Conservation (phyloP, 176 grass and related monocot genomes). For the Eleusine indica region DNA sequence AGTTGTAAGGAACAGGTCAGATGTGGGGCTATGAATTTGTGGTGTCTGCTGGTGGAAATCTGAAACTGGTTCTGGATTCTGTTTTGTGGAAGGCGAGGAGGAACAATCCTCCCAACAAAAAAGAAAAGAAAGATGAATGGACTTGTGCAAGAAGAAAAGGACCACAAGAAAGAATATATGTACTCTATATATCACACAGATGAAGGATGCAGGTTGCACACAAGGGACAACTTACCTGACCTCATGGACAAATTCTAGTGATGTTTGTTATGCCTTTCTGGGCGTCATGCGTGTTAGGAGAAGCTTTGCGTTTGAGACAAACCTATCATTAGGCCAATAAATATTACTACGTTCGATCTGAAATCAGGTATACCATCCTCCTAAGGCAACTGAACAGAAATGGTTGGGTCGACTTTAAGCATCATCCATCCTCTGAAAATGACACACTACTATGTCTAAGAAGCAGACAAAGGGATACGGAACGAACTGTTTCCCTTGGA, state of each 20-base stretch:
- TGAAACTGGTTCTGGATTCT: background rate
- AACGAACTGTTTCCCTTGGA: background rate
- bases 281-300: background rate
- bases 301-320: background rate
- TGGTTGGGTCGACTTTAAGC: slow-evolving; percentile 21
- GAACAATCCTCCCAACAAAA: slow-evolving; percentile 12
- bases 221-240: slow-evolving; percentile 31
- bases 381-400: background rate
- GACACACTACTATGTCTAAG: slow-evolving; percentile 14
- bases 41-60: slow-evolving; percentile 10
- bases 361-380: slow-evolving; percentile 30
- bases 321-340: slow-evolving; percentile 1
- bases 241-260: slow-evolving; percentile 16
- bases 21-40: slow-evolving; percentile 1
- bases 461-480: background rate
- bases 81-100: background rate
- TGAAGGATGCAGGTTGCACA: background rate
- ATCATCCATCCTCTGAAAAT: slow-evolving; percentile 33
- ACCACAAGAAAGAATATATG: background rate
- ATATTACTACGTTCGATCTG: background rate
- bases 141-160: background rate
- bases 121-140: background rate
- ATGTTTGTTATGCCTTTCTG: slow-evolving; percentile 7
- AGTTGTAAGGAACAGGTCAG: background rate
- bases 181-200: background rate